These are phyloP conservation scores for Penicillium sp. DNA, from an alignment of 2,329 filamentous ascomycete species.

Conservation along the genomic window DNA sequence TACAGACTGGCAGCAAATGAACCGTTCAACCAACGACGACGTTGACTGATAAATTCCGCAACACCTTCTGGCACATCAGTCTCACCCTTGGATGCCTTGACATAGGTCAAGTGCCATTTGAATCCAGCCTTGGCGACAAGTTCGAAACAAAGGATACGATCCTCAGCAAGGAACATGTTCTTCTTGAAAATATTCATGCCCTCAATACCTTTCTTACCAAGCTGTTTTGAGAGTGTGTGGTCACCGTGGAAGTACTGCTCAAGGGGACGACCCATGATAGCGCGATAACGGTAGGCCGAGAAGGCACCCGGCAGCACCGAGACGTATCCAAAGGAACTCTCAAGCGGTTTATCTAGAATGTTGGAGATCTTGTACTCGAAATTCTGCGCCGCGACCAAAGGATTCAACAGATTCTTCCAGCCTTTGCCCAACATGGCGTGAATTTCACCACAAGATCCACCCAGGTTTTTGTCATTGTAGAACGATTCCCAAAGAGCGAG, in stretches of 20 bases:
- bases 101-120: conserved; percentile 97
- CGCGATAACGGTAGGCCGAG: conserved; percentile 93
- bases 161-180: conserved; percentile 99
- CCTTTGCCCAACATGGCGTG: conserved; percentile 92
- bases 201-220: conserved; percentile 98
- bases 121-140: conserved; percentile 95
- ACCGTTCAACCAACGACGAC: conserved; percentile 96
- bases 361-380: conserved; percentile 99
- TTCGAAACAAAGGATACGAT: conserved; percentile 99
- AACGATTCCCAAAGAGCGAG: conserved; percentile 95
- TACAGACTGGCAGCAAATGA: conserved; percentile 96
- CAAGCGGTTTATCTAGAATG: conserved; percentile 94
- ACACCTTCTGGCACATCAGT: conserved; percentile 98
- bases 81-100: conserved; percentile 97
- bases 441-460: conserved; percentile 96
- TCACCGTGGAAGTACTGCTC: conserved; percentile 99
- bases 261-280: conserved; percentile 92
- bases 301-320: conserved; percentile 96
- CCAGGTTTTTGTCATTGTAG: conserved; percentile 98
- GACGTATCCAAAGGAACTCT: conserved; percentile 94
- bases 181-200: conserved; percentile 99
- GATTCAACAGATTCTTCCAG: conserved; percentile 87
- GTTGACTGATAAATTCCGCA: conserved; percentile 92
- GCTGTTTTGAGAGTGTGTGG: conserved; percentile 87
- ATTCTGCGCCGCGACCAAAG: conserved; percentile 90